Evolutionary conservation across 352 stramenopile genomes (phyloP).

Genomic region (Phytophthora citrophthora): DNA sequence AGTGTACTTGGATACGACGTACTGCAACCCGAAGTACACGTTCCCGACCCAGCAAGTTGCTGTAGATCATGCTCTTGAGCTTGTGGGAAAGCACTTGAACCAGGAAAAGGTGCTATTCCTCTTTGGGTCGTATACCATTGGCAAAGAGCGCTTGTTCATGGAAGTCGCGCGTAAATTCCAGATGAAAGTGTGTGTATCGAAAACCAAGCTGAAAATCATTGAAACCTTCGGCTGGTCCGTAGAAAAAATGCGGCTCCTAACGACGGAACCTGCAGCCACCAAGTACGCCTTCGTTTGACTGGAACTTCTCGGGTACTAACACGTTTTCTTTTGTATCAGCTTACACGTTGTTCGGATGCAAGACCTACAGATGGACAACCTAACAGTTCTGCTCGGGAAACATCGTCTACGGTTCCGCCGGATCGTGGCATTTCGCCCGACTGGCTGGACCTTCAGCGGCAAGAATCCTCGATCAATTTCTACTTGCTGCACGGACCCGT

Average conservation of each 20-base stretch:
- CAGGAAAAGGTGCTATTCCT: constrained; percentile 90
- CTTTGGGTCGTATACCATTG: constrained; percentile 97
- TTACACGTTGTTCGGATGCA: constrained; percentile 94
- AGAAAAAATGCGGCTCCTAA: constrained; percentile 87
- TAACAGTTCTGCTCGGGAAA: constrained; percentile 66
- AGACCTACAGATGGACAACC: constrained; percentile 93
- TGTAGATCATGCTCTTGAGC: constrained; percentile 62
- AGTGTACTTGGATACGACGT: constrained; percentile 98
- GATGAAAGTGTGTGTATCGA: constrained; percentile 83
- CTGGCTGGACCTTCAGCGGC: constrained; percentile 90
- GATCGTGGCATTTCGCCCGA: constrained; percentile 96
- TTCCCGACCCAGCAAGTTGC: constrained; percentile 91
- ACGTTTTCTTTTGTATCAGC: constrained; percentile 28
- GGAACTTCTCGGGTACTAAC: constrained; percentile 3
- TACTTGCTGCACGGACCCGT: constrained; percentile 80
- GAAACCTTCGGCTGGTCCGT: constrained; percentile 86
- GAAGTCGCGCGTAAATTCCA: constrained; percentile 85
- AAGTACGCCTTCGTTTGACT: constrained; percentile 53
- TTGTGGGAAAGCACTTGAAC: constrained; percentile 59
- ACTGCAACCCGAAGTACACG: constrained; percentile 94
- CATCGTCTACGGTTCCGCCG: constrained; percentile 73
- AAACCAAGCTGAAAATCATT: constrained; percentile 86
- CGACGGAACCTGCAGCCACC: constrained; percentile 72
- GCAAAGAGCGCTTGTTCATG: constrained; percentile 97
- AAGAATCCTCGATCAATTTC: constrained; percentile 56